Conservation (phyloP, 2,329 filamentous ascomycete genomes). For the Colletotrichum tabaci region DNA sequence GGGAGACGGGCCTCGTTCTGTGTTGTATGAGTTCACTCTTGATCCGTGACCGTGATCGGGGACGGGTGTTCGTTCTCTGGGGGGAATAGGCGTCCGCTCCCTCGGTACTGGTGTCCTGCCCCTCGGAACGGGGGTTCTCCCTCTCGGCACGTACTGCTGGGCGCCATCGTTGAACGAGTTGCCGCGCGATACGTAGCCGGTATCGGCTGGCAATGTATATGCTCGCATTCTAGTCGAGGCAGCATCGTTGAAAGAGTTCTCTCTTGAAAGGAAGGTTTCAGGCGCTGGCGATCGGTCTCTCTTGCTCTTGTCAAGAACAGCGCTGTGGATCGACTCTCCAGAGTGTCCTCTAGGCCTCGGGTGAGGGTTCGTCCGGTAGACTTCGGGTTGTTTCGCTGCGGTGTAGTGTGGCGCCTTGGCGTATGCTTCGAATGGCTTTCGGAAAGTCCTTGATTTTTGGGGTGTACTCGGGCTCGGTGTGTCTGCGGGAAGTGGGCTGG, state of each 20-base stretch:
- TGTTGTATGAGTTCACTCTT: slow-evolving; percentile 51
- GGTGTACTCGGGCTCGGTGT: slow-evolving; percentile 69
- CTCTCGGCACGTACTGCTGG: slow-evolving; percentile 39
- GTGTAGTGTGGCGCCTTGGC: slow-evolving; percentile 77
- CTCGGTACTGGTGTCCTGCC: slow-evolving; percentile 33
- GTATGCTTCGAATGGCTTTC: slow-evolving; percentile 78
- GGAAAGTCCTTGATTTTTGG: slow-evolving; percentile 74
- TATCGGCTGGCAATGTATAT: slow-evolving; percentile 36
- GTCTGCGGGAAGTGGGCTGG: slow-evolving; percentile 72
- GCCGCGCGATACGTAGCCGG: slow-evolving; percentile 39
- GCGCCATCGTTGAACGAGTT: slow-evolving; percentile 41
- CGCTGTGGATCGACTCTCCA: slow-evolving; percentile 52
- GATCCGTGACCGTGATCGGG: slow-evolving; percentile 34
- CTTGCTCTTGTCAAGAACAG: slow-evolving; percentile 19
- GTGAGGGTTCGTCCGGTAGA: slow-evolving; percentile 63
- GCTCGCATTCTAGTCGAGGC: slow-evolving; percentile 43
- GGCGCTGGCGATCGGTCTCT: slow-evolving; percentile 43
- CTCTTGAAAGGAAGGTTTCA: slow-evolving; percentile 41
- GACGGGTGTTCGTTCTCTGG: slow-evolving; percentile 10
- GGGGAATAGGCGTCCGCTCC: slow-evolving; percentile 7
- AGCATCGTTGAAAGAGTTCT: slow-evolving; percentile 40
- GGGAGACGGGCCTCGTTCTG: slow-evolving; percentile 50
- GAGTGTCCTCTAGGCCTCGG: slow-evolving; percentile 59
- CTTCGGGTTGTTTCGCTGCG: slow-evolving; percentile 72
- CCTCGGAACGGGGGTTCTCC: slow-evolving; percentile 34